Base-by-base conservation (phyloP, 2,329 filamentous ascomycete species). In the Diplodia mutila region DNA sequence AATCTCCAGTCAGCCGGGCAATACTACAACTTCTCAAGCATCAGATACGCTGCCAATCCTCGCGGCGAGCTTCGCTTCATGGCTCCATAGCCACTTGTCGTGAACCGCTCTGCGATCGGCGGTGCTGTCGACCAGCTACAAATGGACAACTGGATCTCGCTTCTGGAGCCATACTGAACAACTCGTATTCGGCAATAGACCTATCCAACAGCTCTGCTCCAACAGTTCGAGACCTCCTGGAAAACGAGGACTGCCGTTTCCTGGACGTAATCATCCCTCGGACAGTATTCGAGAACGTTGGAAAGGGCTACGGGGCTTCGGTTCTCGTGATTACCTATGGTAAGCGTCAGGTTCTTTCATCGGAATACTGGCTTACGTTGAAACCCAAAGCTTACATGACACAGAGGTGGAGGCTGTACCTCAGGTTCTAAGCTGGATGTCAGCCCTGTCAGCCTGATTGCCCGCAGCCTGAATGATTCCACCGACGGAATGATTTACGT, bases 21-120 rank as follows among this genome's bases (percentile, higher is more conserved):
- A n/a, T 78, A 82, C 69, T 87, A 85, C 75, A 85, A 83, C 69
- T 87, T 87, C 75, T 82, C 77, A 65, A 86, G 87, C 71, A 86
- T 87, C 69, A 81, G 85, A 49, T 88, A 84, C 73, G 86, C 84
- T 7, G 82, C 83, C 39, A 81, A 86, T 21, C 85, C 86, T 1
- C 69, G 83, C 3, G 85, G 84, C 12, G 72, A 85, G 12, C 73
- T 85, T 54, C 79, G 86, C 29, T 87, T 86, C 70, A 79, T 78
- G 21, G 80, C 81, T 37, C 85, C 86, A 1, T 75, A 78, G 25
- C 70, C 76, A 14, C 83, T 83, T 2, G 75, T 74, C 7, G 71
- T 75, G 57, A 81, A 85, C 70, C 79, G 84, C 37, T 75, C 78
- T 7, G 69, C 32, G 32, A 34, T 34, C 32, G 32, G 32, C 11